A percentile compares a stretch with the other conserved stretches of the same genome.
Evolutionary conservation across 23 red algal genomes (phyloP).

Genomic region (Gracilariopsis chorda): DNA sequence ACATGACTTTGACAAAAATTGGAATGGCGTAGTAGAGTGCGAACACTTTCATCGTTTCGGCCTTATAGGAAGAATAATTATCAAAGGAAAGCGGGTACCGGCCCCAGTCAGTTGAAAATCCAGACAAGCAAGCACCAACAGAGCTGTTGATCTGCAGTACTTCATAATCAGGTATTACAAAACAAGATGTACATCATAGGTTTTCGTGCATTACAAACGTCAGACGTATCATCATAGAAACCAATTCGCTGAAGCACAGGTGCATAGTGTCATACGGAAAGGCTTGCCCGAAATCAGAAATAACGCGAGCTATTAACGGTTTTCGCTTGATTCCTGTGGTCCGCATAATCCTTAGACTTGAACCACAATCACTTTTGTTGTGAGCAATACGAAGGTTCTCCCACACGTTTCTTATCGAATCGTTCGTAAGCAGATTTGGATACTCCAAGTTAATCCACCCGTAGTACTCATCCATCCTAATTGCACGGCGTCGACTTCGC

Average conservation of each 20-base stretch:
- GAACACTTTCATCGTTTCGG: not conserved
- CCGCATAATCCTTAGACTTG: no score
- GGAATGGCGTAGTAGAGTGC: not conserved
- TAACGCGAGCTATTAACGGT: not conserved
- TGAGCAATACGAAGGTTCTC: no score
- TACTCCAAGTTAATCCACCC: not conserved
- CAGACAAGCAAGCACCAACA: not conserved
- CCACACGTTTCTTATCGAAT: not conserved
- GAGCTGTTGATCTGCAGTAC: not conserved
- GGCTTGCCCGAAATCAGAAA: not conserved
- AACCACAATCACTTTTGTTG: no score
- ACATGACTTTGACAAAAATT: not conserved
- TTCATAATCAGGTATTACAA: not conserved
- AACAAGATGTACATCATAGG: not conserved
- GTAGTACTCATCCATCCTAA: not conserved
- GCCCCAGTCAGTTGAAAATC: not conserved
- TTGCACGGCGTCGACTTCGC: not conserved
- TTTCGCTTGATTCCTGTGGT: no score
- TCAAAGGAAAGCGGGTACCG: not conserved
- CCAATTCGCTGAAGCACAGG: not conserved
- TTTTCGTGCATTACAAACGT: constrained; percentile 11
- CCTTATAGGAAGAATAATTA: not conserved
- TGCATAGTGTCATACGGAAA: not conserved
- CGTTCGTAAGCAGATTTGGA: not conserved
- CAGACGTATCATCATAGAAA: not conserved